Percentiles rank a stretch among this genome's conserved stretches.
phyloP scores from a whole-genome alignment of 2,329 filamentous ascomycete genomes.

The Nemania bipapillata region DNA sequence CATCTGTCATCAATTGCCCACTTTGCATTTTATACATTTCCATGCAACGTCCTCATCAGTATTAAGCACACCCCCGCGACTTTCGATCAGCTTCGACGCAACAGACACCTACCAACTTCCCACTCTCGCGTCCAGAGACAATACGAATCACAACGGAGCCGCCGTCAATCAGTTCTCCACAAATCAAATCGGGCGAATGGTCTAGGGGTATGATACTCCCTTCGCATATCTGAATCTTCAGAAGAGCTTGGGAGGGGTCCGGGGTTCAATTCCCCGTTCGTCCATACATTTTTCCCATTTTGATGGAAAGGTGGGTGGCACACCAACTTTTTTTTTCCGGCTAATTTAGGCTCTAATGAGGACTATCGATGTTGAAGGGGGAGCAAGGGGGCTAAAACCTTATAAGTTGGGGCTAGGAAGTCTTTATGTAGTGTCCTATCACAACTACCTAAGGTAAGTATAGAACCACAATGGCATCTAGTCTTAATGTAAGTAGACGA shows the following conservation, averaged over 20 bases:
- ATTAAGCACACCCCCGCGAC: no score
- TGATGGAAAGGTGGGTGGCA: background rate
- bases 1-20: no score
- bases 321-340: background rate
- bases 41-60: no score
- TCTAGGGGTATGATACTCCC: slow-evolving; percentile 39
- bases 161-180: slow-evolving; percentile 7
- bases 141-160: background rate
- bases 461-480: no score
- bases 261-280: slow-evolving; percentile 43
- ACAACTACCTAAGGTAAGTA: no score
- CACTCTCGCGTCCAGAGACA: background rate
- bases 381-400: background rate
- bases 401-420: background rate
- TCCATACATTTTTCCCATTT: slow-evolving; percentile 23
- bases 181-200: slow-evolving; percentile 29
- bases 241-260: slow-evolving; percentile 38
- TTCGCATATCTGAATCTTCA: slow-evolving; percentile 26
- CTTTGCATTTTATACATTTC: no score
- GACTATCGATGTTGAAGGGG: background rate
- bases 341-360: background rate
- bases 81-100: no score
- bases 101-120: background rate
- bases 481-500: no score
- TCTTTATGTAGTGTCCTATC: no score